Evolutionary conservation across 495 filamentous ascomycete species (phyloP), one percentile per base, ranked within the genome.

Genomic region (Mycothermus thermophilus): DNA sequence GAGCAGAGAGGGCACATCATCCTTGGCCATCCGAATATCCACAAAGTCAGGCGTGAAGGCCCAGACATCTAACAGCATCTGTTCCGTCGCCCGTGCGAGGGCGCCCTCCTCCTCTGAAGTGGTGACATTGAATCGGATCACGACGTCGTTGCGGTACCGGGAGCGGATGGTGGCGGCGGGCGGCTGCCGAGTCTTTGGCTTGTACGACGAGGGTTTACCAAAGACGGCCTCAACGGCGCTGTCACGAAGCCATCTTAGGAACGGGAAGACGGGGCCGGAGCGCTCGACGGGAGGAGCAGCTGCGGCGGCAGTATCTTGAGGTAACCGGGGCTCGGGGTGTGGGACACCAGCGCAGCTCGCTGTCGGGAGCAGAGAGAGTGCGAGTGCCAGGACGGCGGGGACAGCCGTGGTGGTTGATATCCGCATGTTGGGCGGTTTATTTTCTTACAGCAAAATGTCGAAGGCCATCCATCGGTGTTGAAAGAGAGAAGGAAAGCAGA

Each of bases 61-160:
- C 90, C 90, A 97, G 3, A 94, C 74, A 53, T 97, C 90, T 6
- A 96, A 58, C 41, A 86, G 74, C 20, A 95, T 69, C 25, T 77
- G 73, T 29, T 80, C 69, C 7, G 78, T 62, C 11, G 84, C 90
- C 37, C 79, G 67, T 8, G 77, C 72, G 38, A 97, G 61, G 2
- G 79, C 77, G 28, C 61, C 60, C 34, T 82, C 80, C 44, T 97
- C 82, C 17, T 75, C 67, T 8, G 63, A 47, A 29, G 72, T 73
- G 36, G 66, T 75, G 38, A 93, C 58, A 48, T 81, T 83, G 67
- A 95, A 95, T 11, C 90, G 77, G 24, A 95, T 60, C 10, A 97
- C 88, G 11, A 94, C 66, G 52, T 94, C 79, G 27, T 77, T 71
- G 29, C 72, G 75, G 53, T 95, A 94, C 39, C 74, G 69, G 20